Conservation (phyloP, 257 asterid species). For the Solanum sejunctum region DNA sequence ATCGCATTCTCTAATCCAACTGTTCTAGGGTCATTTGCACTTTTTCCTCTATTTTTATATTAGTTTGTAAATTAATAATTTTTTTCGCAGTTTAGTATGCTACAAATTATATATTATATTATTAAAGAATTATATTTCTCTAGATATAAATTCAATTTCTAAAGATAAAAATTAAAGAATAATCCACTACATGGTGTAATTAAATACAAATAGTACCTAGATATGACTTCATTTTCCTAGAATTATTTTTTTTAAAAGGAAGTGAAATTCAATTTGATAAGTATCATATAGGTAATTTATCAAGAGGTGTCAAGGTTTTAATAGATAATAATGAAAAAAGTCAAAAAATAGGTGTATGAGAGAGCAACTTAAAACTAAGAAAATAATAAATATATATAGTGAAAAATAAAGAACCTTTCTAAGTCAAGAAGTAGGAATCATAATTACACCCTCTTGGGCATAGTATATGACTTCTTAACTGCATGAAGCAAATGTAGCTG, state of each 20-base stretch:
- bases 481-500: neutral
- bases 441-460: neutral
- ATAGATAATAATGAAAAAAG: neutral
- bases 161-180: neutral
- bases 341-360: constrained; percentile 8
- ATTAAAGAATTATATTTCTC: neutral
- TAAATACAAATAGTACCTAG: neutral
- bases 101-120: neutral
- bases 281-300: neutral
- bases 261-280: neutral
- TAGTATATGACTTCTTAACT: neutral
- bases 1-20: too few species aligned
- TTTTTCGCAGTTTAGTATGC: neutral
- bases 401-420: neutral
- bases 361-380: neutral
- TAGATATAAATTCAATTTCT: neutral
- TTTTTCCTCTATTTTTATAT: neutral
- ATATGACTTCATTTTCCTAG: neutral
- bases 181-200: neutral
- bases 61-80: neutral
- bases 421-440: constrained; percentile 2
- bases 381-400: neutral
- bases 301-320: neutral
- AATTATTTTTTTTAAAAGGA: neutral
- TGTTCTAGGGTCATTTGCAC: neutral